A percentile compares a stretch with the other conserved stretches of the same genome.
These are phyloP conservation scores for Cinnamomum chago DNA, from an alignment of 164 flowering plant genomes.

Conservation along the genomic window DNA sequence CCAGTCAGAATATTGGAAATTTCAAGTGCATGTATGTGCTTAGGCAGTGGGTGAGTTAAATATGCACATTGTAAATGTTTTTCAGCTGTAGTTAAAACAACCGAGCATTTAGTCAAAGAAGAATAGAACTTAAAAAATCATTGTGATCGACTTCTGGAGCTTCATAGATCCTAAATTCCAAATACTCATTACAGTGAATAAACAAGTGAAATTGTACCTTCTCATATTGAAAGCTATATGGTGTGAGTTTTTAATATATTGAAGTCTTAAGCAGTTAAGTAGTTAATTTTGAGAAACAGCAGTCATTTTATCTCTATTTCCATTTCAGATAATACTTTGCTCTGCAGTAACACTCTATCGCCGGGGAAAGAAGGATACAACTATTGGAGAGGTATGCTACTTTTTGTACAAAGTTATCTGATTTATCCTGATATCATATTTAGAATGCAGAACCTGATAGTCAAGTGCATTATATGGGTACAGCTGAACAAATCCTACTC, in stretches of 20 bases:
- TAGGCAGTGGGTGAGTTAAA: not conserved
- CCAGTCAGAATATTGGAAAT: not conserved
- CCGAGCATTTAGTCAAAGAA: too few relatives aligned
- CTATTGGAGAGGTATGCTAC: slow-evolving; percentile 60
- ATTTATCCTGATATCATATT: not conserved
- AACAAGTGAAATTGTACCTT: not conserved
- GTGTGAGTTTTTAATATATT: not conserved
- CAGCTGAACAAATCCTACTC: slow-evolving; percentile 75
- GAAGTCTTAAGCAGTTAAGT: not conserved
- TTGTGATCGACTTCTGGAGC: too few relatives aligned
- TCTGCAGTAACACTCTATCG: slow-evolving; percentile 74
- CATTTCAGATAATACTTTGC: slow-evolving; percentile 71
- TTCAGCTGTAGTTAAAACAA: too few relatives aligned
- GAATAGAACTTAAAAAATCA: too few relatives aligned
- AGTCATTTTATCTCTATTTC: not conserved
- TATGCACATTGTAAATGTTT: not conserved
- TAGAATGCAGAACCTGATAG: not conserved
- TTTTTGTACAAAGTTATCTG: not conserved
- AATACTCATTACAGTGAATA: too few relatives aligned
- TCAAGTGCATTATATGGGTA: slow-evolving; percentile 11
- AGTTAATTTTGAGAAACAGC: not conserved
- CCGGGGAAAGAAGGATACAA: slow-evolving; percentile 63
- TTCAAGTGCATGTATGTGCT: not conserved
- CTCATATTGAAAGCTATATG: not conserved
- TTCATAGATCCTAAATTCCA: too few relatives aligned